A percentile compares a stretch with the other conserved stretches of the same genome.
These are phyloP conservation scores for Arbutus unedo DNA, from an alignment of 148 eudicot species.

Conservation along the genomic window DNA sequence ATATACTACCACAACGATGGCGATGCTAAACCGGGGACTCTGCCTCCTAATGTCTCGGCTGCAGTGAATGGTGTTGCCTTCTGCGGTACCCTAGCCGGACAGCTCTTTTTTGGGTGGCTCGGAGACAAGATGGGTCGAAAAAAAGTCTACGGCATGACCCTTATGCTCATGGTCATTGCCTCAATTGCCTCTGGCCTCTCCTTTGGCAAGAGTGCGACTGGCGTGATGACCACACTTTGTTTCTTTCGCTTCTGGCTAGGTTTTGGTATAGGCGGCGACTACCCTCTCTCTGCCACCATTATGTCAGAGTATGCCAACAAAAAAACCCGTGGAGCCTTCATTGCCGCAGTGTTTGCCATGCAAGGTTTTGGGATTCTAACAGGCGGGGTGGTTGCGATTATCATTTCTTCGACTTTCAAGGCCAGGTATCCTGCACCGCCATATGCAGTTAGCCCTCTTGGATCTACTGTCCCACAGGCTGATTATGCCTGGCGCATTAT, in stretches of 20 bases:
- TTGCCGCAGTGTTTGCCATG: conserved; percentile 66
- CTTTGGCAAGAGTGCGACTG: conserved; percentile 33
- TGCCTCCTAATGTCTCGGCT: conserved; percentile 50
- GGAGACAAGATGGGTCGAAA: conserved; percentile 69
- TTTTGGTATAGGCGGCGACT: conserved; percentile 61
- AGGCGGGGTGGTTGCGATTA: conserved; percentile 53
- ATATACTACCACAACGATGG: conserved; percentile 43
- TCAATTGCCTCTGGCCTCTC: conserved; percentile 60
- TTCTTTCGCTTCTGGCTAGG: conserved; percentile 73
- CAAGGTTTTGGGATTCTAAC: conserved; percentile 63
- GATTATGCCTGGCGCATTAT: conserved; percentile 59
- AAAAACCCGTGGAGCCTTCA: conserved; percentile 60
- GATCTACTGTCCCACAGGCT: conserved; percentile 42
- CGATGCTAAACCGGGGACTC: conserved; percentile 41
- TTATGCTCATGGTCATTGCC: conserved; percentile 51
- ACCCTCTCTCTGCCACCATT: conserved; percentile 63
- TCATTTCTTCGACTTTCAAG: conserved; percentile 34
- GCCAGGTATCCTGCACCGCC: conserved; percentile 38
- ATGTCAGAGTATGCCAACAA: conserved; percentile 71
- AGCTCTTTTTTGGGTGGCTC: conserved; percentile 70
- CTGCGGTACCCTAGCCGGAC: conserved; percentile 54
- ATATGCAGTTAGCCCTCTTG: conserved; percentile 25
- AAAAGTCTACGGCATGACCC: conserved; percentile 55
- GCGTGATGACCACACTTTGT: conserved; percentile 51
- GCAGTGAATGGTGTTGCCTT: conserved; percentile 59